Evolutionary conservation across 225 moss, liverwort and hornwort species (phyloP).

Genomic region (Polytrichum commune): DNA sequence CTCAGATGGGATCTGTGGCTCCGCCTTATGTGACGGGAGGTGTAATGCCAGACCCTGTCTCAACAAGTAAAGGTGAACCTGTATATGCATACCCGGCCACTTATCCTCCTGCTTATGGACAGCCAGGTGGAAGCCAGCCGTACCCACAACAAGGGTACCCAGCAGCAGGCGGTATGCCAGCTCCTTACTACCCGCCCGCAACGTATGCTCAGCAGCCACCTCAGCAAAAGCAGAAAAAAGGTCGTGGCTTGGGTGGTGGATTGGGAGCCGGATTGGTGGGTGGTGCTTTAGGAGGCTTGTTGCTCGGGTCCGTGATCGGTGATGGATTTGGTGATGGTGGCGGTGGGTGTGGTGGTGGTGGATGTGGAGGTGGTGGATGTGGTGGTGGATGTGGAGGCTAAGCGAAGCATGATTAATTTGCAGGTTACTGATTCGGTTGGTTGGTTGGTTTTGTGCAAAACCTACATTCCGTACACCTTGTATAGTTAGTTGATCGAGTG

Average conservation of each 20-base stretch:
- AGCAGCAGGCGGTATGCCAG: conserved; percentile 23
- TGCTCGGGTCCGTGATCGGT: conserved; percentile 23
- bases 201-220: conserved; percentile 29
- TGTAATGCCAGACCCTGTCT: neutral
- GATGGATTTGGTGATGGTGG: conserved; percentile 12
- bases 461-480: neutral
- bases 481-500: neutral
- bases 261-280: conserved; percentile 42
- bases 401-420: neutral
- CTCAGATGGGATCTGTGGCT: conserved; percentile 1
- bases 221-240: neutral
- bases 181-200: conserved; percentile 43
- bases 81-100: conserved; percentile 38
- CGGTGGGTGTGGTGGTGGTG: conserved; percentile 24
- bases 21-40: conserved; percentile 15
- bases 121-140: conserved; percentile 24
- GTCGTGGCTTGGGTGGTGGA: conserved; percentile 28
- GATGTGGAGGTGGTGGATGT: no score
- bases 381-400: conserved; percentile 17
- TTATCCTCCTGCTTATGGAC: conserved; percentile 38
- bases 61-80: conserved; percentile 17
- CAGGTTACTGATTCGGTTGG: neutral
- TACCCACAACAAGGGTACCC: conserved; percentile 29
- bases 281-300: conserved; percentile 45
- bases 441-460: no score